Conservation (phyloP, 2,329 filamentous ascomycete genomes). For the Botryotinia calthae region DNA sequence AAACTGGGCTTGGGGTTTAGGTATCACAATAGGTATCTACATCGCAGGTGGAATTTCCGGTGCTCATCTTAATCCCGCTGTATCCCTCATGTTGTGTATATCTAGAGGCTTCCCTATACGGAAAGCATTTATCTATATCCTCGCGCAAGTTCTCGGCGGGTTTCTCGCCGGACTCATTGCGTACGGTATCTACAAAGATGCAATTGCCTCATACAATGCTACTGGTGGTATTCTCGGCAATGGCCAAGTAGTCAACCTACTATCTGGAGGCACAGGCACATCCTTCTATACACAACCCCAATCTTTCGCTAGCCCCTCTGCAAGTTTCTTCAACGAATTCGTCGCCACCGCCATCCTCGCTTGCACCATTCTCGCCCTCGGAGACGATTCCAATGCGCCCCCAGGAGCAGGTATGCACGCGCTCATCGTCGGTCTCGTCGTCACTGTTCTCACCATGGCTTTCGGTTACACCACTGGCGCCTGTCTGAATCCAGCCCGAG, state of each 20-base stretch:
- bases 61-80: slow-evolving; percentile 46
- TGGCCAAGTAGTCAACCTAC: background rate
- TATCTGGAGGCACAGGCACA: slow-evolving; percentile 3
- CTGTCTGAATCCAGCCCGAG: slow-evolving; percentile 49
- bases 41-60: slow-evolving; percentile 48
- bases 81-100: slow-evolving; percentile 46
- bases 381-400: slow-evolving; percentile 47
- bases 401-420: slow-evolving; percentile 52
- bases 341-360: slow-evolving; percentile 44
- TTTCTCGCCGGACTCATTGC: slow-evolving; percentile 49
- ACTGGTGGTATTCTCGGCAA: slow-evolving; percentile 1
- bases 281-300: slow-evolving; percentile 18
- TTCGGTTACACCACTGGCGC: slow-evolving; percentile 49
- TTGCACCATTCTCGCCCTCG: slow-evolving; percentile 45
- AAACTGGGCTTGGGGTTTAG: slow-evolving; percentile 52
- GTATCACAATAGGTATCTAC: slow-evolving; percentile 51
- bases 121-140: slow-evolving; percentile 50
- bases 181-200: slow-evolving; percentile 37
- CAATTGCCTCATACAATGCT: slow-evolving; percentile 20
- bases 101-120: slow-evolving; percentile 52
- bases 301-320: slow-evolving; percentile 34
- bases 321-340: slow-evolving; percentile 49
- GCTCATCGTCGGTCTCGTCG: slow-evolving; percentile 48
- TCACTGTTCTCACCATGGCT: slow-evolving; percentile 40
- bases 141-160: slow-evolving; percentile 52